These are phyloP conservation scores for Luvunga scandens DNA, from an alignment of 345 rosid species.

Conservation along the genomic window DNA sequence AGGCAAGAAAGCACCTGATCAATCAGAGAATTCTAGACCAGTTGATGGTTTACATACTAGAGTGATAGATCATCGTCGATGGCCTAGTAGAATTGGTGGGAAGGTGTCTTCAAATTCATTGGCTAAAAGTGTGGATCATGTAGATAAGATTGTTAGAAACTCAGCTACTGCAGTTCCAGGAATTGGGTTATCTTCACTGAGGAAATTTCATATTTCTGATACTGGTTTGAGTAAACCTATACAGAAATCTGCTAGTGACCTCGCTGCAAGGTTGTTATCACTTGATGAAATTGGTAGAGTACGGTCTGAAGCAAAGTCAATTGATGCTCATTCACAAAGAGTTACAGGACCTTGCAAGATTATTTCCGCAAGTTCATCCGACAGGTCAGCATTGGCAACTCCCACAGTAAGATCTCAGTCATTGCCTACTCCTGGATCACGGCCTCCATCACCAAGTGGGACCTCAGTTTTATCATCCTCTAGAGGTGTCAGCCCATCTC, in stretches of 20 bases:
- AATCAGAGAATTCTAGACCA: constrained; percentile 92
- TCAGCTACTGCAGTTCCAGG: constrained; percentile 38
- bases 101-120: constrained; percentile 49
- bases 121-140: constrained; percentile 58
- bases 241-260: constrained; percentile 58
- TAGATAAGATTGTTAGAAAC: constrained; percentile 45
- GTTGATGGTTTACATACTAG: constrained; percentile 60
- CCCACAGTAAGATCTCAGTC: constrained; percentile 57
- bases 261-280: constrained; percentile 41
- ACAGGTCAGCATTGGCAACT: constrained; percentile 40
- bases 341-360: constrained; percentile 42
- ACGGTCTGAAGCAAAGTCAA: constrained; percentile 41
- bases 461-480: constrained; percentile 40
- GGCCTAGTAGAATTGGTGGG: constrained; percentile 85
- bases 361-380: constrained; percentile 44
- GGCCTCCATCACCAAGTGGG: constrained; percentile 75
- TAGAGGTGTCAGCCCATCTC: constrained; percentile 62
- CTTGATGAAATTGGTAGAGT: constrained; percentile 39
- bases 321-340: constrained; percentile 41
- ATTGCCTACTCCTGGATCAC: constrained; percentile 41
- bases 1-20: constrained; percentile 79
- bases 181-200: constrained; percentile 44
- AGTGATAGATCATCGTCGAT: constrained; percentile 85
- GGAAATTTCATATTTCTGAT: constrained; percentile 50
- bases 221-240: constrained; percentile 33